Evolutionary conservation across 306 rosid species (phyloP).

Genomic region (Vigna trinervia): DNA sequence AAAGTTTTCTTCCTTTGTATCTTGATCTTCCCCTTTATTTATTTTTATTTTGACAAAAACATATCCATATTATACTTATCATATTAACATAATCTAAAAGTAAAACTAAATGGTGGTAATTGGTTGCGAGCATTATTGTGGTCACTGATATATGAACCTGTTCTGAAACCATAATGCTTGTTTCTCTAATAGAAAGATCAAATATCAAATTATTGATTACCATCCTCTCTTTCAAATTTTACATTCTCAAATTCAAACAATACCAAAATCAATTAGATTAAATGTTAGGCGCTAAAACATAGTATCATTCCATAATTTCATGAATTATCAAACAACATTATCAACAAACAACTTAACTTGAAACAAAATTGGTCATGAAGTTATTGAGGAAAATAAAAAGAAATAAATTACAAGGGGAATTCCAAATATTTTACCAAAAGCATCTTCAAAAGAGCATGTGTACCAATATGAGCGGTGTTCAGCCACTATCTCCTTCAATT

Average conservation of each 20-base stretch:
- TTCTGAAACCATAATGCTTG: conserved; percentile 3
- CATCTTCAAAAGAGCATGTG: conserved; percentile 78
- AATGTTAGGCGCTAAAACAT: conserved; percentile 4
- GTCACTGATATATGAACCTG: conserved; percentile 6
- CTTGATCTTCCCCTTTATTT: background rate
- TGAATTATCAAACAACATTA: conserved; percentile 2
- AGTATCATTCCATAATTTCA: conserved; percentile 6
- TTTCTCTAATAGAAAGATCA: conserved; percentile 5
- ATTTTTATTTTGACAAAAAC: background rate
- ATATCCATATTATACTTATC: background rate
- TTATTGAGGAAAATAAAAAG: conserved; percentile 6
- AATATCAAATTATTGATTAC: no score
- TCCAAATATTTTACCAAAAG: conserved; percentile 64
- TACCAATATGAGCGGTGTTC: conserved; percentile 73
- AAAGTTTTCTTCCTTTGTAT: background rate
- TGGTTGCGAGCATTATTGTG: background rate
- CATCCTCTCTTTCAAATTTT: background rate
- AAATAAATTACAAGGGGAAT: conserved; percentile 16
- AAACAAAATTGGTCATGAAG: background rate
- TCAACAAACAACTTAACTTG: conserved; percentile 17
- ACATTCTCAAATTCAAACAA: background rate
- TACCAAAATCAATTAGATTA: background rate
- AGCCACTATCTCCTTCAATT: background rate
- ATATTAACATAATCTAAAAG: background rate
- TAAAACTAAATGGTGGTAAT: background rate